Conservation (phyloP, 345 rosid species). For the Ricinus communis region DNA sequence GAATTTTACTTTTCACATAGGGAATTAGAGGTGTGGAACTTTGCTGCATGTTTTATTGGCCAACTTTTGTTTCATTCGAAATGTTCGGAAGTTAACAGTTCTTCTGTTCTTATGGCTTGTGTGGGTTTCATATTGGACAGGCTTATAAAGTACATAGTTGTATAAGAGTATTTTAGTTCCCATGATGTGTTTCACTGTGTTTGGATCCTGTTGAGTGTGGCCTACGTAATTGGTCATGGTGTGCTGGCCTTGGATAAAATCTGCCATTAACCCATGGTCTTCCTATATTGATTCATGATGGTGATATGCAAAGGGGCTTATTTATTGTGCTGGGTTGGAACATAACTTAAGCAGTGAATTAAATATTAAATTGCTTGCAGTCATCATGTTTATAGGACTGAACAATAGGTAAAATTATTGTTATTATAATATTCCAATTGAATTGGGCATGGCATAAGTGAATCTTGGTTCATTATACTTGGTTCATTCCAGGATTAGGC, state of each 20-base stretch:
- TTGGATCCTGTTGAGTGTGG: background rate
- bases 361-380: background rate
- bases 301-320: background rate
- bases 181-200: background rate
- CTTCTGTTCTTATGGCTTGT: background rate
- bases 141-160: background rate
- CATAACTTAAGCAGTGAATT: background rate
- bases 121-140: background rate
- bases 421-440: too few species aligned
- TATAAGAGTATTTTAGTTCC: background rate
- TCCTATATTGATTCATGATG: background rate
- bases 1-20: too few species aligned
- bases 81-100: background rate
- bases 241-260: background rate
- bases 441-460: too few species aligned
- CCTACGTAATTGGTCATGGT: background rate
- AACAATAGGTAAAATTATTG: too few species aligned
- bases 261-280: background rate
- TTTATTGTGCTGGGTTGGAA: background rate
- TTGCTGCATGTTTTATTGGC: background rate
- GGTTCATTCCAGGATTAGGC: too few species aligned
- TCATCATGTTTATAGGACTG: too few species aligned
- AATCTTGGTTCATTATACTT: too few species aligned
- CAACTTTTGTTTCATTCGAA: background rate
- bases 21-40: conserved; percentile 1